Percentiles rank a stretch among this genome's conserved stretches.
These are phyloP conservation scores for Colletotrichum sp. DNA, from an alignment of 2,329 filamentous ascomycete species.

Conservation along the genomic window DNA sequence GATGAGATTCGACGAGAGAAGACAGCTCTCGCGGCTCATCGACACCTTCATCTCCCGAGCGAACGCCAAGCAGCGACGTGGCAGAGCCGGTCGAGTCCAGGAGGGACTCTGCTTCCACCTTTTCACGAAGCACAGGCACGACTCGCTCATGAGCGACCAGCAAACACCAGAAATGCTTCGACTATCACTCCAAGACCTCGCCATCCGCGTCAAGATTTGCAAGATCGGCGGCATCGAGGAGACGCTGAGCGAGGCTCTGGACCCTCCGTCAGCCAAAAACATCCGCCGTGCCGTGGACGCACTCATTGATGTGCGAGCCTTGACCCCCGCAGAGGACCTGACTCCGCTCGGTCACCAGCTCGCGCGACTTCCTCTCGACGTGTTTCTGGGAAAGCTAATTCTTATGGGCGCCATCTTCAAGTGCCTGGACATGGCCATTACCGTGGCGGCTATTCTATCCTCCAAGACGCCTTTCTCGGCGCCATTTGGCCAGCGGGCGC, in stretches of 20 bases:
- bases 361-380: constrained; percentile 87
- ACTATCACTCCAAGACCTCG: constrained; percentile 90
- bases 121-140: constrained; percentile 89
- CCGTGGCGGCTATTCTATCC: constrained; percentile 89
- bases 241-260: constrained; percentile 85
- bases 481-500: constrained; percentile 81
- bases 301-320: constrained; percentile 87
- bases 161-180: constrained; percentile 97
- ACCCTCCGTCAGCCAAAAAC: constrained; percentile 90
- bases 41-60: constrained; percentile 96
- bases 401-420: constrained; percentile 86
- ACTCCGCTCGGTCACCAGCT: constrained; percentile 88
- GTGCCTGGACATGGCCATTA: constrained; percentile 90
- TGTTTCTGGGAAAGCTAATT: constrained; percentile 93
- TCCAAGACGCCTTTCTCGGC: constrained; percentile 94
- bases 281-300: constrained; percentile 93
- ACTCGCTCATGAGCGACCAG: constrained; percentile 84
- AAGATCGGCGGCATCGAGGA: constrained; percentile 93
- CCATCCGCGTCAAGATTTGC: constrained; percentile 96
- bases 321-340: constrained; percentile 81
- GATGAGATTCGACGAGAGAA: constrained; percentile 94
- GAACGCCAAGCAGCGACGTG: constrained; percentile 93
- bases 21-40: constrained; percentile 87
- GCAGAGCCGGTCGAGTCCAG: constrained; percentile 93
- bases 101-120: constrained; percentile 95